Conservation (phyloP, 768 basidiomycete genomes). For the Collybia nuda region DNA sequence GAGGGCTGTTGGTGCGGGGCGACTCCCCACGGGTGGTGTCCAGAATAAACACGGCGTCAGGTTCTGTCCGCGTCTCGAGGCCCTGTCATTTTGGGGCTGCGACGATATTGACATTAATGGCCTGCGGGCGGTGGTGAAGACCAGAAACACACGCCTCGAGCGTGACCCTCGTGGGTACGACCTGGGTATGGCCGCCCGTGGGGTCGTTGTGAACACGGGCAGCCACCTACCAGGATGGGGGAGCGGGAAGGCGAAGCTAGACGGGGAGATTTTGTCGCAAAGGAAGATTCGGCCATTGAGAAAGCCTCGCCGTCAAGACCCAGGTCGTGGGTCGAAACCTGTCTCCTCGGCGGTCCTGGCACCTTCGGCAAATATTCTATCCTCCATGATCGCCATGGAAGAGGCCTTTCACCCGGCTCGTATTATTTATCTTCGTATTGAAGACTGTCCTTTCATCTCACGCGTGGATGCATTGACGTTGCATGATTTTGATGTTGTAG, state of each 20-base stretch:
- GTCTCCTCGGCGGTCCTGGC: constrained; percentile 14
- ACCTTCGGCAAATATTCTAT: background rate
- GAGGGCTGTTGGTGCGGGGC: constrained; percentile 22
- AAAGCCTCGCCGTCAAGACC: constrained; percentile 24
- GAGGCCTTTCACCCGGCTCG: constrained; percentile 31
- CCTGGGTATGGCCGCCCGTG: constrained; percentile 3
- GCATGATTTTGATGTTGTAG: constrained; percentile 35
- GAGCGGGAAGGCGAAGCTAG: constrained; percentile 6
- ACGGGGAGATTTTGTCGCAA: constrained; percentile 12
- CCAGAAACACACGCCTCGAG: constrained; percentile 29
- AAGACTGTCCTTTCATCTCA: constrained; percentile 36
- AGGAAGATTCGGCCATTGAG: constrained; percentile 38
- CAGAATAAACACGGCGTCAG: constrained; percentile 34
- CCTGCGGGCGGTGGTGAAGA: constrained; percentile 34
- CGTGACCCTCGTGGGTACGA: constrained; percentile 14
- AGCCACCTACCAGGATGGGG: too few relatives aligned
- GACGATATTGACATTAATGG: constrained; percentile 36
- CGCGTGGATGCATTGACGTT: constrained; percentile 36
- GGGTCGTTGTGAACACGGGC: too few relatives aligned
- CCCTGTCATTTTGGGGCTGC: constrained; percentile 53
- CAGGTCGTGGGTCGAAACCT: constrained; percentile 16
- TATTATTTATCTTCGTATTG: constrained; percentile 42
- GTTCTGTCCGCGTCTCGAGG: constrained; percentile 49
- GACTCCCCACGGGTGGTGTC: background rate
- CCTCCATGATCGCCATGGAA: constrained; percentile 20